A percentile compares a stretch with the other conserved stretches of the same genome.
These are phyloP conservation scores for Larix kaempferi DNA, from an alignment of 75 land plant genomes.

Conservation along the genomic window DNA sequence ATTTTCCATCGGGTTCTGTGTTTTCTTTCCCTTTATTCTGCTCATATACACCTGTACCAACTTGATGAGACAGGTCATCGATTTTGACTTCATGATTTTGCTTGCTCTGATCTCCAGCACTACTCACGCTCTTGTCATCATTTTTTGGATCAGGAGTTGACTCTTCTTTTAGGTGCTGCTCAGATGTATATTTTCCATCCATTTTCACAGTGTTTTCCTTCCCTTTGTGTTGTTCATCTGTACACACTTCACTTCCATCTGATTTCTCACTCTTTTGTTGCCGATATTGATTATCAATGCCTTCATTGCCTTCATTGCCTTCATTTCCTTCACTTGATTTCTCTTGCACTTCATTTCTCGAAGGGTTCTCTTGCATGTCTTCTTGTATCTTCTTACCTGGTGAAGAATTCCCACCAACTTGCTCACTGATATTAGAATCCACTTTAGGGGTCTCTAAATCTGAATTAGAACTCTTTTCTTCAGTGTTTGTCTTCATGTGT, in stretches of 20 bases:
- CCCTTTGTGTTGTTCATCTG: constrained; percentile 12
- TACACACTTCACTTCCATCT: background rate
- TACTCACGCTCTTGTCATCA: constrained; percentile 19
- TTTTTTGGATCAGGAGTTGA: constrained; percentile 18
- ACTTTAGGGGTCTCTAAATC: background rate
- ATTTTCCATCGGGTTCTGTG: constrained; percentile 6
- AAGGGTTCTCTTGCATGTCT: constrained; percentile 1
- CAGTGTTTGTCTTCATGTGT: background rate
- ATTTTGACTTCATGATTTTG: constrained; percentile 2
- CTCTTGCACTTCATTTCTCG: background rate
- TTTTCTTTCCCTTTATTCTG: constrained; percentile 4
- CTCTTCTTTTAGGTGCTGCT: constrained; percentile 11
- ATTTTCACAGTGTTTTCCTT: constrained; percentile 8
- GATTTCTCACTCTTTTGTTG: background rate
- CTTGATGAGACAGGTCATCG: constrained; percentile 10
- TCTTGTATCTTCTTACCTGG: background rate
- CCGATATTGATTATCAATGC: background rate
- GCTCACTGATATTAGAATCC: background rate
- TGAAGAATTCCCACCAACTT: background rate
- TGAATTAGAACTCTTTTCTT: constrained; percentile 2
- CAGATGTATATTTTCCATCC: constrained; percentile 7
- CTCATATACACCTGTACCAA: constrained; percentile 7
- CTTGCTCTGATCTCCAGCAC: constrained; percentile 19
- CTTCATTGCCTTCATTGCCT: background rate
- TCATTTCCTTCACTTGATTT: no score